These are phyloP conservation scores for Aspergillus nidulans DNA, from an alignment of 495 filamentous ascomycete species.

Conservation along the genomic window DNA sequence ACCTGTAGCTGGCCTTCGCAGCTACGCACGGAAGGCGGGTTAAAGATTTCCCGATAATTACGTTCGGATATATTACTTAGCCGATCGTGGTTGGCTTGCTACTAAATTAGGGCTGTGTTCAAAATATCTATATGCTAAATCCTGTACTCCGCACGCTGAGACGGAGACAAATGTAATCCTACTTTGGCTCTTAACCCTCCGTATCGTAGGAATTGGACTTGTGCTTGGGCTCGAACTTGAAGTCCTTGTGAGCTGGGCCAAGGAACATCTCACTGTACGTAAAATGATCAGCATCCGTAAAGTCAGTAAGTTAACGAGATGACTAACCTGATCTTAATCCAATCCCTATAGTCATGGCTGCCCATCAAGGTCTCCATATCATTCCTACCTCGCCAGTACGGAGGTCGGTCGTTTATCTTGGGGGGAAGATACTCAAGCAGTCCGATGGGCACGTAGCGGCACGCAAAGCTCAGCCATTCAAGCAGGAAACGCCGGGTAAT, in stretches of 20 bases:
- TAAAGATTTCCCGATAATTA: no score
- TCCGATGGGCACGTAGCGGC: slow-evolving; percentile 86
- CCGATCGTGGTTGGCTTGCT: neutral
- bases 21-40: no score
- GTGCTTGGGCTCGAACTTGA: slow-evolving; percentile 97
- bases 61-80: neutral
- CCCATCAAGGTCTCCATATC: slow-evolving; percentile 88
- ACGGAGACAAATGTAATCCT: neutral
- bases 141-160: no score
- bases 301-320: neutral
- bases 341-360: slow-evolving; percentile 89
- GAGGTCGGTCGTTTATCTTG: slow-evolving; percentile 79
- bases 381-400: slow-evolving; percentile 73
- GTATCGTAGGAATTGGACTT: slow-evolving; percentile 81
- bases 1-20: neutral
- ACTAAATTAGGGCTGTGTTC: neutral
- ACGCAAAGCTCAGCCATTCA: slow-evolving; percentile 91
- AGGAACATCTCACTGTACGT: slow-evolving; percentile 89
- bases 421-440: slow-evolving; percentile 84
- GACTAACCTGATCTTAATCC: slow-evolving; percentile 94
- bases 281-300: neutral
- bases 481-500: slow-evolving; percentile 85
- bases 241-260: slow-evolving; percentile 80
- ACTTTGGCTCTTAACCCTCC: slow-evolving; percentile 43
- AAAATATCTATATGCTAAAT: neutral